Conservation (phyloP, 1,139 yeast genomes). For the Candida frijolesensis region DNA sequence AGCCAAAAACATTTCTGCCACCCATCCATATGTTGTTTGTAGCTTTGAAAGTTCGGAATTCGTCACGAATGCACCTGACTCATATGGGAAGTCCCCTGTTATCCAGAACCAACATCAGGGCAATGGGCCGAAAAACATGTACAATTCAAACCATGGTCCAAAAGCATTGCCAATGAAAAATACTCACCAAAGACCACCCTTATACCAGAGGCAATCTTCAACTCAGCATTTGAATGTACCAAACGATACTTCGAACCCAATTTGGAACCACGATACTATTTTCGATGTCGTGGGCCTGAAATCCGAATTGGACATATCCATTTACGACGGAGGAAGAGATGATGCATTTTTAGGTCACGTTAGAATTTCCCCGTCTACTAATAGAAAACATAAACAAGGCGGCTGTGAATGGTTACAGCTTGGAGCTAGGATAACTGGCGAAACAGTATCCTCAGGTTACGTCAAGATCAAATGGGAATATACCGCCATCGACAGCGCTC, state of each 20-base stretch:
- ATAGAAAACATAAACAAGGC: constrained; percentile 38
- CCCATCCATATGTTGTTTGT: constrained; percentile 90
- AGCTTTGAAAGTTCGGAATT: constrained; percentile 92
- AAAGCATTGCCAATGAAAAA: constrained; percentile 22
- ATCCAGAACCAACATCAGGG: constrained; percentile 23
- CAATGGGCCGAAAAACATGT: constrained; percentile 14
- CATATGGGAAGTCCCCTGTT: constrained; percentile 51
- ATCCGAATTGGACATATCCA: constrained; percentile 81
- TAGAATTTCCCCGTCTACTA: constrained; percentile 62
- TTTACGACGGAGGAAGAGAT: constrained; percentile 81
- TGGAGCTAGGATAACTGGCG: constrained; percentile 74
- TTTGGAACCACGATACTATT: constrained; percentile 88
- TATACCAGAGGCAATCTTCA: constrained; percentile 67
- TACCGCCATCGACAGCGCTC: constrained; percentile 54
- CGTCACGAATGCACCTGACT: constrained; percentile 79
- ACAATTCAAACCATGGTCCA: constrained; percentile 18
- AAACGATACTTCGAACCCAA: constrained; percentile 55
- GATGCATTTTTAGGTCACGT: constrained; percentile 88
- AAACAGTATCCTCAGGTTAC: constrained; percentile 68
- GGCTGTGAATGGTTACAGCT: constrained; percentile 71
- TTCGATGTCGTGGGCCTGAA: constrained; percentile 88
- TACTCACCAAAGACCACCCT: constrained; percentile 37
- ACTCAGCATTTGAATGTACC: constrained; percentile 54
- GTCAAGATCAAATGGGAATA: constrained; percentile 76
- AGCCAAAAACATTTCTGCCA: constrained; percentile 59